Percentiles rank a stretch among this genome's conserved stretches.
phyloP scores from a whole-genome alignment of 2,329 filamentous ascomycete genomes.

The Exophiala mesophila region DNA sequence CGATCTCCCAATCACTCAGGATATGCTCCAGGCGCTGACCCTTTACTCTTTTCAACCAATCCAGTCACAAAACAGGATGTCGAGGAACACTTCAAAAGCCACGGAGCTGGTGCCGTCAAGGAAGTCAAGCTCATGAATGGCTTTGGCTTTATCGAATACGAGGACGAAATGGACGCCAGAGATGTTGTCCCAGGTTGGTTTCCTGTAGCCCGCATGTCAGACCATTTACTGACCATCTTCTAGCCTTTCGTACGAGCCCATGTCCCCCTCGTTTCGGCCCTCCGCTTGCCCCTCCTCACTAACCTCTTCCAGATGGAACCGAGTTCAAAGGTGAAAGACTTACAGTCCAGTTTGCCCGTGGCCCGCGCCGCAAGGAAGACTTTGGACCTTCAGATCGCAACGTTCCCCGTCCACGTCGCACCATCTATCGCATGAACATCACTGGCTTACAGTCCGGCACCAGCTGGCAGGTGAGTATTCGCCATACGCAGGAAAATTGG shows the following conservation, averaged over 20 bases:
- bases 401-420: slow-evolving; percentile 77
- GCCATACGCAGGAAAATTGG: slow-evolving; percentile 21
- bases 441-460: slow-evolving; percentile 95
- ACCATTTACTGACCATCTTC: too few relatives aligned
- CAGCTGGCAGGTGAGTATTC: slow-evolving; percentile 97
- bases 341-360: slow-evolving; percentile 96
- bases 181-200: slow-evolving; percentile 93
- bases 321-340: slow-evolving; percentile 97
- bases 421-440: slow-evolving; percentile 94
- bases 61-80: slow-evolving; percentile 94
- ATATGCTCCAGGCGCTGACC: slow-evolving; percentile 21
- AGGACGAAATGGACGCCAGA: slow-evolving; percentile 94
- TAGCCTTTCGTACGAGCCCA: slow-evolving; percentile 20
- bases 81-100: slow-evolving; percentile 88
- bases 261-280: slow-evolving; percentile 1
- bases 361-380: slow-evolving; percentile 65
- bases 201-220: background rate
- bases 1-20: slow-evolving; percentile 4
- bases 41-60: slow-evolving; percentile 9
- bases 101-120: slow-evolving; percentile 95
- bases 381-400: slow-evolving; percentile 61
- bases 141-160: slow-evolving; percentile 99
- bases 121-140: slow-evolving; percentile 99
- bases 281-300: slow-evolving; percentile 28
- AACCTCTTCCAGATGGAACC: slow-evolving; percentile 69